Evolutionary conservation across 805 yeast genomes (phyloP).

Genomic region (Saturnispora sekii): DNA sequence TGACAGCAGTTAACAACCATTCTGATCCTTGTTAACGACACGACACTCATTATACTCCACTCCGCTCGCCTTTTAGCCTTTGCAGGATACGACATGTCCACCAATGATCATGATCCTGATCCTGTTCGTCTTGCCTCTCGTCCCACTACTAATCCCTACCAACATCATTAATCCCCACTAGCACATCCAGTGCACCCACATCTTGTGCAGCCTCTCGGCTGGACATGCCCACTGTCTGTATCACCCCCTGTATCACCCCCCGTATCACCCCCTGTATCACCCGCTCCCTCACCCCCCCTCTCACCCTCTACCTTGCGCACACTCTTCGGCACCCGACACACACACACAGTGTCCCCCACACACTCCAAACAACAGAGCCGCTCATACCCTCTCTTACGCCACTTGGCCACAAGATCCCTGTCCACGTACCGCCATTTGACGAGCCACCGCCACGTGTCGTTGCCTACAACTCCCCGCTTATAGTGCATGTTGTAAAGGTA

Average conservation of each 20-base stretch:
- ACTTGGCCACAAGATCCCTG: conserved; percentile 63
- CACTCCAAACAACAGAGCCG: conserved; percentile 76
- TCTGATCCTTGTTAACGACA: no score
- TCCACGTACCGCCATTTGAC: conserved; percentile 59
- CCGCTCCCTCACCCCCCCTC: conserved; percentile 18
- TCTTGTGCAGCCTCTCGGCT: conserved; percentile 44
- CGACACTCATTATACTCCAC: no score
- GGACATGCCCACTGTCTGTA: conserved; percentile 1
- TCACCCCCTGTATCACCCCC: conserved; percentile 25
- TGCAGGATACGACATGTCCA: no score
- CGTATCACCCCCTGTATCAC: conserved; percentile 31
- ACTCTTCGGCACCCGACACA: conserved; percentile 75
- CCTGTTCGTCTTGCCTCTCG: no score
- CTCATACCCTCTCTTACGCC: conserved; percentile 61
- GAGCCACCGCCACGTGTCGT: conserved; percentile 65
- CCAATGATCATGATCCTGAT: no score
- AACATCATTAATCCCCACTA: conserved; percentile 44
- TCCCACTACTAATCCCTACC: no score
- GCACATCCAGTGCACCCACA: conserved; percentile 87
- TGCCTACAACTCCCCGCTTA: conserved; percentile 55
- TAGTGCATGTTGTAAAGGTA: conserved; percentile 69
- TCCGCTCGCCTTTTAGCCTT: no score
- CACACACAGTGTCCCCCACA: conserved; percentile 66
- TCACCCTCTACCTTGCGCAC: conserved; percentile 26
- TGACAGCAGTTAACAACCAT: no score